phyloP scores from a whole-genome alignment of 768 basidiomycete species.

The Leccinum imitatum region DNA sequence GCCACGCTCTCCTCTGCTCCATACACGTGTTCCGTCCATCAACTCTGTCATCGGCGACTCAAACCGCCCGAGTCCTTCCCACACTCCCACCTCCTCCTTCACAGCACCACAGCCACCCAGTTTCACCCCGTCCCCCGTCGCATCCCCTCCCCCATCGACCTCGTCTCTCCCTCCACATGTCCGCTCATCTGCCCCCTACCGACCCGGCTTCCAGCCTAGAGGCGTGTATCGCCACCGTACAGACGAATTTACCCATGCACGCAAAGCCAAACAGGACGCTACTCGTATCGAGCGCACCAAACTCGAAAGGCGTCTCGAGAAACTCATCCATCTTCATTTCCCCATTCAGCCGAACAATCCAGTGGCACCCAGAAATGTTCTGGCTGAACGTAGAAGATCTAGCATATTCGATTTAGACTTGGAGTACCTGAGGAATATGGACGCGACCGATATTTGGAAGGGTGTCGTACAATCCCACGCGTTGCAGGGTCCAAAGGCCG shows the following conservation, averaged over 20 bases:
- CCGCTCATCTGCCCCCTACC: slow-evolving; percentile 61
- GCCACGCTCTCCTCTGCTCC: slow-evolving; percentile 27
- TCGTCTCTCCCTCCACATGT: slow-evolving; percentile 20
- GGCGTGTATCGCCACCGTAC: slow-evolving; percentile 80
- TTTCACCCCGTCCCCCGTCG: slow-evolving; percentile 22
- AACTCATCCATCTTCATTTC: slow-evolving; percentile 76
- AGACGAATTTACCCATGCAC: slow-evolving; percentile 65
- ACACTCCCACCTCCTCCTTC: slow-evolving; percentile 10
- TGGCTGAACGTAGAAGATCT: slow-evolving; percentile 45
- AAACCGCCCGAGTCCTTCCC: slow-evolving; percentile 8
- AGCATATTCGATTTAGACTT: slow-evolving; percentile 75
- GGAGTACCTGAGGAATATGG: slow-evolving; percentile 54
- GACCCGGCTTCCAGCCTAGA: slow-evolving; percentile 90
- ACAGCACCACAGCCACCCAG: slow-evolving; percentile 12
- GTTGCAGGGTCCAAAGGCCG: slow-evolving; percentile 48
- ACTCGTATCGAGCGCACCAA: slow-evolving; percentile 79
- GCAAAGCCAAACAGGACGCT: slow-evolving; percentile 38
- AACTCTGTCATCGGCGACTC: slow-evolving; percentile 17
- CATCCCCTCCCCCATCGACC: slow-evolving; percentile 22
- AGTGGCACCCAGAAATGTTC: slow-evolving; percentile 3
- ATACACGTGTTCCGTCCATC: slow-evolving; percentile 36
- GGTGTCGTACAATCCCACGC: slow-evolving; percentile 51
- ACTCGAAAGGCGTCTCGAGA: slow-evolving; percentile 83
- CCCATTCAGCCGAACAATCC: slow-evolving; percentile 32
- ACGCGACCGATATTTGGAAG: slow-evolving; percentile 69